phyloP scores from a whole-genome alignment of 148 eudicot genomes.

The Amaranthus cruentus region DNA sequence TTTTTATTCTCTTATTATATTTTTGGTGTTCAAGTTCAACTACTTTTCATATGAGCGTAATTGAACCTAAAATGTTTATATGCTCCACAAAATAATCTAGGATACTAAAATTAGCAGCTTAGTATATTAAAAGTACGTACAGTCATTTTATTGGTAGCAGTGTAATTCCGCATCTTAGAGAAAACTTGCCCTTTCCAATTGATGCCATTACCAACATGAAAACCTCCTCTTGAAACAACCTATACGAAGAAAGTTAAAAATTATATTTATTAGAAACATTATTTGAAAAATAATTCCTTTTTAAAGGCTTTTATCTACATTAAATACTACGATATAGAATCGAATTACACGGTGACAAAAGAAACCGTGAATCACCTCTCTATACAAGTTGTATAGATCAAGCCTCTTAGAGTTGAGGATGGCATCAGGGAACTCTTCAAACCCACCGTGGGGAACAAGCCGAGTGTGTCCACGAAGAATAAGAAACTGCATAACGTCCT shows the following conservation, averaged over 20 bases:
- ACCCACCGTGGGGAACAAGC: constrained; percentile 92
- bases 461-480: constrained; percentile 94
- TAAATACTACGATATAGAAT: not conserved
- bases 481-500: constrained; percentile 93
- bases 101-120: not conserved
- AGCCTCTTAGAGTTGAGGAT: constrained; percentile 90
- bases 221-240: constrained; percentile 99
- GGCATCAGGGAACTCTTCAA: constrained; percentile 96
- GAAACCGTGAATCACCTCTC: constrained; percentile 59
- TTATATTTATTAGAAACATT: too few species aligned
- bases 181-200: constrained; percentile 99
- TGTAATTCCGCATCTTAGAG: constrained; percentile 96
- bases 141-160: constrained; percentile 89
- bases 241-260: constrained; percentile 18
- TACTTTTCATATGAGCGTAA: too few species aligned
- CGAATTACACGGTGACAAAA: not conserved
- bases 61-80: too few species aligned
- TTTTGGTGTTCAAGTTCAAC: too few species aligned
- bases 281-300: not conserved
- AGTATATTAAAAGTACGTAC: constrained; percentile 40
- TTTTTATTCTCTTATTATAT: too few species aligned
- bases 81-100: too few species aligned
- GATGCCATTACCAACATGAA: constrained; percentile 97
- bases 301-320: not conserved
- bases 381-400: constrained; percentile 86